Evolutionary conservation across 306 rosid species (phyloP), one percentile per base, ranked within the genome.

Genomic region (Geum urbanum): DNA sequence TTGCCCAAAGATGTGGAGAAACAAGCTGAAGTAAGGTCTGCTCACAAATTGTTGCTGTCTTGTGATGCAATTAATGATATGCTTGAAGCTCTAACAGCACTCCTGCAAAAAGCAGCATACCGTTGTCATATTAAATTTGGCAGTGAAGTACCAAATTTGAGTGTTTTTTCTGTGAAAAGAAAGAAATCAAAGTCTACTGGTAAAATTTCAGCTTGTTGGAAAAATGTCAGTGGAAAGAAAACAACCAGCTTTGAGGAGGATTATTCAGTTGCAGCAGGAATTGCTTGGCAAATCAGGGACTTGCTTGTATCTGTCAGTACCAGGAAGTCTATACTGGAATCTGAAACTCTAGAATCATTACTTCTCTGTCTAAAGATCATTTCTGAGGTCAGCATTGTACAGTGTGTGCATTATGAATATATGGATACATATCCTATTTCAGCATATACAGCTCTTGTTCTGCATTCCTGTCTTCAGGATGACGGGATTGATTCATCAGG

Each of bases 221-320:
- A 88, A 81, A 66, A 77, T 61, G 74, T 85, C 16, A 64, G 76
- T 52, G 70, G 85, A 71, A 87, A 85, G 75, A 84, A 80, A 64
- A 59, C 77, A 27, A 18, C 49, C 63, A 75, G 24, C 56, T 92
- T 94, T 80, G 90, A 85, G 83, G 90, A 84, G 55, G 98, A 94
- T 79, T 94, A 90, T 81, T 78, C 85, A 63, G 61, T 84, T 77
- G 89, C 94, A 37, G 86, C 79, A 53, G 98, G 94, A 59, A 71
- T 90, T 73, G 82, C 96, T 61, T 94, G 98, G 97, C 97, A 94
- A 85, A 81, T 90, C 49, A 85, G 80, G 72, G 96, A 94, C 73
- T 77, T 94, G 80, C 82, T 90, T 76, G 77, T 55, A 63, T 82
- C 82, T 19, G 90, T 81, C 77, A 82, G 83, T 66, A 52, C 82